Conservation (phyloP, 176 grass and related monocot species). For the Ensete glaucum region DNA sequence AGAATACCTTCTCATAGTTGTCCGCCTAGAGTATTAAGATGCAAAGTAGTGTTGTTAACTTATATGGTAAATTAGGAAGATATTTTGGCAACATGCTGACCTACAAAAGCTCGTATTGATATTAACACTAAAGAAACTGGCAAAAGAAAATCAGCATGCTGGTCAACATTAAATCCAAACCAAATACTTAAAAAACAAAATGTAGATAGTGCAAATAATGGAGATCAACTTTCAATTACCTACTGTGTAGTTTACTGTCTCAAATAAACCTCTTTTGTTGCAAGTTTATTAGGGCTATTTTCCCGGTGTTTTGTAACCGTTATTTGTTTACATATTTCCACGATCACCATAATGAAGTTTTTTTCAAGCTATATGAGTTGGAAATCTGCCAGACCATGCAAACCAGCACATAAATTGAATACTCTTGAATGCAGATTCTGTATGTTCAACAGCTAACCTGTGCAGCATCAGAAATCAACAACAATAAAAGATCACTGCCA, state of each 20-base stretch:
- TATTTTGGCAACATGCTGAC: not conserved
- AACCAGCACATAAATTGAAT: not conserved
- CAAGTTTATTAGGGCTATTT: no score
- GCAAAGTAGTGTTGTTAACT: not conserved
- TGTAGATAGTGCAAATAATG: no score
- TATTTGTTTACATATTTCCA: not conserved
- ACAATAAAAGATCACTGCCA: constrained; percentile 72
- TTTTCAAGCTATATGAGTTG: not conserved
- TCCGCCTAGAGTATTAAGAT: constrained; percentile 39
- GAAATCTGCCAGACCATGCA: not conserved
- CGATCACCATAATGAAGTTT: not conserved
- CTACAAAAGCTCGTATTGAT: no score
- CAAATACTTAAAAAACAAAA: no score
- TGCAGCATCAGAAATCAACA: constrained; percentile 92
- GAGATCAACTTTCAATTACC: no score
- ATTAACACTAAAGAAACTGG: no score
- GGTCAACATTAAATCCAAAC: no score
- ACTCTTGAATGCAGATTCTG: not conserved
- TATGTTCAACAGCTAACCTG: constrained; percentile 31
- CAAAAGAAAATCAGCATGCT: no score
- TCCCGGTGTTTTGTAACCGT: no score
- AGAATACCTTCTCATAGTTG: constrained; percentile 81
- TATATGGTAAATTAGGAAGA: not conserved
- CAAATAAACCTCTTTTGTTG: no score
- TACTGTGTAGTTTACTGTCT: no score